Evolutionary conservation across 2,329 filamentous ascomycete genomes (phyloP).

Genomic region (Colletotrichum somersetense): DNA sequence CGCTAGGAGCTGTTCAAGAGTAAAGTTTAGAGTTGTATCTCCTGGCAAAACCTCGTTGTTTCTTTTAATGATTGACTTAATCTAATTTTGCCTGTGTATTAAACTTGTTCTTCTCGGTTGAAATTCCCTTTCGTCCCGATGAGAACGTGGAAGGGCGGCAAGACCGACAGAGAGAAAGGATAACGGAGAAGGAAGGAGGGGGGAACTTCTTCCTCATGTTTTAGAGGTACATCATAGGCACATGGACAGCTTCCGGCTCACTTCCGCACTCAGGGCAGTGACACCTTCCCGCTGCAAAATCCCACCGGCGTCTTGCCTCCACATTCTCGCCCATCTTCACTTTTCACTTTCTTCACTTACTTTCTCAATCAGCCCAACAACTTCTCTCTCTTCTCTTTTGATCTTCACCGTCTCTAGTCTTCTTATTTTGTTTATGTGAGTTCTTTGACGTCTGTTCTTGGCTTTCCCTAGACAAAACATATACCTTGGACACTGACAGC

Average conservation of each 20-base stretch:
- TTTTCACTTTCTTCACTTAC: neutral
- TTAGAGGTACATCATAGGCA: neutral
- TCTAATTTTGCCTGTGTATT: too few relatives aligned
- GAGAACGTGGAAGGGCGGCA: too few relatives aligned
- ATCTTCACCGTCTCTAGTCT: neutral
- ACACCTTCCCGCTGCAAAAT: neutral
- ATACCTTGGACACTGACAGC: too few relatives aligned
- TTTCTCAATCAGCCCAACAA: neutral
- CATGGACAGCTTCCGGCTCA: neutral
- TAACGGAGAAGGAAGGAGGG: neutral
- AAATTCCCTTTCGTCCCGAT: neutral
- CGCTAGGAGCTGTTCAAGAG: rapidly evolving
- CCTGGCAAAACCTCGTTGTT: too few relatives aligned
- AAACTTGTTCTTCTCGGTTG: rapidly evolving
- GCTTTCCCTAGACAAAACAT: neutral
- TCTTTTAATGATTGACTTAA: rapidly evolving
- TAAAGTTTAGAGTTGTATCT: neutral
- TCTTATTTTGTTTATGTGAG: too few relatives aligned
- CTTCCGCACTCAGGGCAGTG: neutral
- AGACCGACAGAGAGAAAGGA: neutral
- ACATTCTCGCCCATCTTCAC: neutral
- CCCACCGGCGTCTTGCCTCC: neutral
- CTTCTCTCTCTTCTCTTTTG: neutral
- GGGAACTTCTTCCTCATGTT: neutral
- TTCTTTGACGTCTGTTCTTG: neutral